These are phyloP conservation scores for Parascedosporium putredinis DNA, from an alignment of 2,329 filamentous ascomycete genomes.

Conservation along the genomic window DNA sequence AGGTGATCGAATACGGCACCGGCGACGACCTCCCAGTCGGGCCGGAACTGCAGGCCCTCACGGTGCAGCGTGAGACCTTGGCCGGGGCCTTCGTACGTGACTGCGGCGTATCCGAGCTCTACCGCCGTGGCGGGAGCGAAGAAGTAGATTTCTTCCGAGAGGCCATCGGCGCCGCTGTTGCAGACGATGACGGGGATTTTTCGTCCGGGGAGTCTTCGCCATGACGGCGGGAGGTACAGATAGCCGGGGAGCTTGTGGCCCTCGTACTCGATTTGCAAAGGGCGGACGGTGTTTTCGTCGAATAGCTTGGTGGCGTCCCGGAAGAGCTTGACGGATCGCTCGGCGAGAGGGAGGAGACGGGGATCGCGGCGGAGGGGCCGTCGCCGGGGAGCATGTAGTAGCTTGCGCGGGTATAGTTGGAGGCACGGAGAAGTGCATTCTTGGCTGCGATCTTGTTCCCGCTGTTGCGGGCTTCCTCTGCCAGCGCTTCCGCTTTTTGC, in stretches of 20 bases:
- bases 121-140: constrained; percentile 16
- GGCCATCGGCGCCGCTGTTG: constrained; percentile 24
- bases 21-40: constrained; percentile 27
- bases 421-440: constrained; percentile 7
- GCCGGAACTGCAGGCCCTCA: constrained; percentile 19
- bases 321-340: constrained; percentile 17
- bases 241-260: constrained; percentile 23
- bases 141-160: constrained; percentile 30
- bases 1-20: constrained; percentile 22
- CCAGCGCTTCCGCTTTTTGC: constrained; percentile 5
- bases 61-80: constrained; percentile 27
- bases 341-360: constrained; percentile 17
- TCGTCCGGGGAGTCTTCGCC: constrained; percentile 12
- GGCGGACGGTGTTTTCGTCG: constrained; percentile 16
- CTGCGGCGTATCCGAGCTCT: constrained; percentile 27
- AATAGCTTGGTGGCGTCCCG: constrained; percentile 14
- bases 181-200: constrained; percentile 26
- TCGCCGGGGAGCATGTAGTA: constrained; percentile 8
- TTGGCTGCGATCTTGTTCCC: constrained; percentile 4
- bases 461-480: constrained; percentile 5
- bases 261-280: constrained; percentile 28
- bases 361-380: constrained; percentile 13
- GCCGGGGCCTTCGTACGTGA: constrained; percentile 35
- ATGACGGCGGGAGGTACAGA: constrained; percentile 22
- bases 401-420: constrained; percentile 9